Evolutionary conservation across 2,329 filamentous ascomycete species (phyloP), one percentile per base, ranked within the genome.

Genomic region (Colletotrichum tropicale): DNA sequence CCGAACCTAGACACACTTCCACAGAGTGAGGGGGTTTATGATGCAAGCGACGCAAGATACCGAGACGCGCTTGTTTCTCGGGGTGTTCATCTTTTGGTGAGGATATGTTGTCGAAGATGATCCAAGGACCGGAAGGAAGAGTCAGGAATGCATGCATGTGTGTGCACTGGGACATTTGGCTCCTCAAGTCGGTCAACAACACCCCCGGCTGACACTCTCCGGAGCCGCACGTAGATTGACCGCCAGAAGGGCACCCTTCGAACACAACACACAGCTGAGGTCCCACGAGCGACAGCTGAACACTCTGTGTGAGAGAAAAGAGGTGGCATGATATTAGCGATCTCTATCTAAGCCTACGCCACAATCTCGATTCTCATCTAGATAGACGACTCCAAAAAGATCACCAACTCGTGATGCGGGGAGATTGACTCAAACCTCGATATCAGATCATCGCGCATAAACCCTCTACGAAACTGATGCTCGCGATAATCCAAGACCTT

Each of bases 321-420:
- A 26, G 55, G 12, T 61, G 67, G 34, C 67, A 24, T 48, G 28
- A 55, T 8, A 21, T 6, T 15, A 32, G 26, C 18, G 30, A 36
- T 13, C 28, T n/a, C 26, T 34, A 21, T 13, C 43, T 21, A 52
- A 52, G 43, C 38, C n/a, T 16, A 38, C 71, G 66, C 66, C 71
- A 73, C 56, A 69, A 70, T 64, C 71, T 73, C 38, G 55, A 70
- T 73, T 52, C 43, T 21, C 64, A 66, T 60, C 64, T 61, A 48
- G 36, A 60, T 60, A 32, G 56, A 12, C 3, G 4, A 2, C 55
- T 28, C 55, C 18, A 36, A 10, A 62, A 1, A 52, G 36, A 66
- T 52, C 62, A 30, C 62, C 21, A 32, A 32, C 38, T 52, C 36
- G 62, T 30, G 62, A 66, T 67, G 65, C 65, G 43, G 12, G 55